Conservation (phyloP, 2,329 filamentous ascomycete genomes). For the Stenocarpella maydis region DNA sequence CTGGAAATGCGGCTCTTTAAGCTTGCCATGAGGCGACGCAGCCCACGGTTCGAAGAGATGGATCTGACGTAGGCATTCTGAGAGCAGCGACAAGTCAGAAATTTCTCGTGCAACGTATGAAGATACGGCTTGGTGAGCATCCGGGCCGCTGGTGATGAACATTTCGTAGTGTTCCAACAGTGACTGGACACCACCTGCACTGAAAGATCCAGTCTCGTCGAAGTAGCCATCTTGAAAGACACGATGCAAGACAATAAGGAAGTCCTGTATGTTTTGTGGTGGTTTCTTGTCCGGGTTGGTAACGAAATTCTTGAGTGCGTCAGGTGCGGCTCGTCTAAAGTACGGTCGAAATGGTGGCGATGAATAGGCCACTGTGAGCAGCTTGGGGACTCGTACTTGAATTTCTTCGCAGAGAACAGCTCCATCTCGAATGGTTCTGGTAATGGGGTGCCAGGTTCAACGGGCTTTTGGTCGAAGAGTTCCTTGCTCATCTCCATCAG, state of each 20-base stretch:
- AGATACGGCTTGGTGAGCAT: neutral
- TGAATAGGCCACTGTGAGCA: neutral
- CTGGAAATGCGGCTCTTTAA: neutral
- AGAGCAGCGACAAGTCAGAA: neutral
- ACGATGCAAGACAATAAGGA: neutral
- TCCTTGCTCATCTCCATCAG: neutral
- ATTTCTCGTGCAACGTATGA: neutral
- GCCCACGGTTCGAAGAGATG: neutral
- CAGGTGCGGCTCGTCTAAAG: too few relatives aligned
- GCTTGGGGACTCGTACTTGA: accelerated
- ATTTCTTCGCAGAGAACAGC: accelerated
- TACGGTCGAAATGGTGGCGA: neutral
- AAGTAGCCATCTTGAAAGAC: accelerated
- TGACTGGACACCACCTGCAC: neutral
- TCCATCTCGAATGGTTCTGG: neutral
- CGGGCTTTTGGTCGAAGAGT: neutral
- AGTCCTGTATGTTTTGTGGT: neutral
- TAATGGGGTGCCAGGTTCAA: neutral
- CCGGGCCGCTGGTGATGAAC: neutral
- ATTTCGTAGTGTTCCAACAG: neutral
- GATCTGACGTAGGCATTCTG: slow-evolving; percentile 1
- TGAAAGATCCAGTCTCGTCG: accelerated
- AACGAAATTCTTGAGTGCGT: accelerated
- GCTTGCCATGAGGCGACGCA: neutral
- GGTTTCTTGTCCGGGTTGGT: accelerated